Conservation (phyloP, 495 filamentous ascomycete species). For the Aspergillus diversus region DNA sequence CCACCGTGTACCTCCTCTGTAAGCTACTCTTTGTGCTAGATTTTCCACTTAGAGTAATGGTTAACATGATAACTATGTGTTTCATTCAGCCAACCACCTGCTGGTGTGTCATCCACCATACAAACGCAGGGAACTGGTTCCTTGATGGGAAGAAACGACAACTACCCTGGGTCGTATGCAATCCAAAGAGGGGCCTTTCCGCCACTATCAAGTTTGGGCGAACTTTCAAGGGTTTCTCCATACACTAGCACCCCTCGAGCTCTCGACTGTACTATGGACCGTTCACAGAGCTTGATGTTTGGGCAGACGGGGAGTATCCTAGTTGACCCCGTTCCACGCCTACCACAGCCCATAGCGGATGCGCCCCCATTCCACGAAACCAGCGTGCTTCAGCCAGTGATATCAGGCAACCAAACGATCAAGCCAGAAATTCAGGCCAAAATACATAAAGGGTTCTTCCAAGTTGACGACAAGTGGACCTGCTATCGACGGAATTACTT, state of each 20-base stretch:
- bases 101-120: constrained; percentile 39
- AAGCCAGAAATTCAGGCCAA: constrained; percentile 79
- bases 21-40: constrained; percentile 23
- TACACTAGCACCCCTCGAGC: constrained; percentile 42
- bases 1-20: constrained; percentile 48
- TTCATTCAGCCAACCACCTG: constrained; percentile 41
- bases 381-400: constrained; percentile 58
- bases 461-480: constrained; percentile 86
- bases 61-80: constrained; percentile 24
- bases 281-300: constrained; percentile 36
- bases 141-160: constrained; percentile 40
- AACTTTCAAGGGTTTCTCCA: constrained; percentile 37
- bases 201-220: constrained; percentile 38
- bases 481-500: constrained; percentile 97
- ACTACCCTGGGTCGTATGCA: constrained; percentile 40
- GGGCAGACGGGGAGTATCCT: constrained; percentile 31
- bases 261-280: constrained; percentile 40
- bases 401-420: constrained; percentile 64
- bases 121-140: constrained; percentile 35
- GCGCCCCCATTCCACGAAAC: constrained; percentile 63
- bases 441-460: constrained; percentile 93
- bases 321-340: constrained; percentile 38
- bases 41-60: constrained; percentile 5
- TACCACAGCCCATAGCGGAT: constrained; percentile 36
- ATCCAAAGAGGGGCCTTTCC: constrained; percentile 39